Base-by-base conservation (phyloP, 2,329 filamentous ascomycete genomes). In the Ceratocystiopsis brevicomis region DNA sequence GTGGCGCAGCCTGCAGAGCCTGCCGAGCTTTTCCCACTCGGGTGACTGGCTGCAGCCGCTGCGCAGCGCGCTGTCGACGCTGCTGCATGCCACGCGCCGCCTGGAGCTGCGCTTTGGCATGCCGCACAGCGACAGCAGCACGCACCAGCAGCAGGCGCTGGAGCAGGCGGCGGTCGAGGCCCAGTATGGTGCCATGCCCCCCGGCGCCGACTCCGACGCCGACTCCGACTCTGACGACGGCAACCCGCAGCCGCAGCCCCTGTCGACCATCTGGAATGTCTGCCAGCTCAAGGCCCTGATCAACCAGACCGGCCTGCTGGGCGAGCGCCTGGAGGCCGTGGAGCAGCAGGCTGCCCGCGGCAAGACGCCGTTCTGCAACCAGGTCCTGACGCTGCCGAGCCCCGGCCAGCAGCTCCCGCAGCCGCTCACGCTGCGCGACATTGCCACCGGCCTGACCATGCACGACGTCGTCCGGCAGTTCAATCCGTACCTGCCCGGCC, bases 31-130 rank as follows among this genome's bases (percentile, higher is more conserved):
- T 3, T 11, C n/a, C 16, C 4, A n/a, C 35, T 6, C 35, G 35
- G 6, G 37, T 33, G 38, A 44, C 42, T 44, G 42, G 42, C 38
- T 44, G 33, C 18, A 36, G 33, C 37, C 37, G 6, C 36, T 44
- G 32, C 42, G 37, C 10, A 33, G 25, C 11, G 11, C n/a, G 18
- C 32, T 40, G n/a, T 15, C 11, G 16, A 19, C 39, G 16, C 13
- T 40, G 4, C 33, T 38, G 2, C 32, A 30, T 6, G 10, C n/a
- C n/a, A 40, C 38, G 8, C 39, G 39, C 12, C 37, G 33, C 11
- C 33, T 44, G 12, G 42, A 45, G 32, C 32, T 47, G 25, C 45
- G 45, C 35, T 43, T 47, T 9, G 41, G 32, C 40, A 11, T n/a
- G n/a, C 9, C 21, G 12, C 6, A 36, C 30, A 30, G 38, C 33